Evolutionary conservation across 306 rosid genomes (phyloP).

Genomic region (Calophaca sinica): DNA sequence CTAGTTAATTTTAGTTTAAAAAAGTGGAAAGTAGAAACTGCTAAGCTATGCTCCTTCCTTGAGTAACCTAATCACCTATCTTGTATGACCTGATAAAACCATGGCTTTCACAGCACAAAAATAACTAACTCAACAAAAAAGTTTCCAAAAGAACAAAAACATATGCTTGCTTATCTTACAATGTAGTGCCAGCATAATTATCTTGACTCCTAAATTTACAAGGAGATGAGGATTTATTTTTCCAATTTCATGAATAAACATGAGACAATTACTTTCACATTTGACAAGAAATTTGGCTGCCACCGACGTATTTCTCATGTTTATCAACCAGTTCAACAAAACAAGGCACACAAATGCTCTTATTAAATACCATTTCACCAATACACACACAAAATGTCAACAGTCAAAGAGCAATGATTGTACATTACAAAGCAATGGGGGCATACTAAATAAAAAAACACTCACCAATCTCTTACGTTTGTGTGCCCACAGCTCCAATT

Average conservation of each 20-base stretch:
- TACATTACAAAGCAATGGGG: conserved; percentile 40
- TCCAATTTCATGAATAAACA: conserved; percentile 28
- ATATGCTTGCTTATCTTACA: conserved; percentile 15
- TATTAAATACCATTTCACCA: conserved; percentile 38
- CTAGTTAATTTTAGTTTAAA: not conserved
- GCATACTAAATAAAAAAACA: not conserved
- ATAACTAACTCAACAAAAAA: conserved; percentile 10
- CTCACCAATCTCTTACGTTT: conserved; percentile 33
- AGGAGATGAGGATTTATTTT: not conserved
- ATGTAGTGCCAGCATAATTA: conserved; percentile 7
- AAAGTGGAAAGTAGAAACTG: not conserved
- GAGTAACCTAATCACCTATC: conserved; percentile 34
- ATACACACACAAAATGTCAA: conserved; percentile 43
- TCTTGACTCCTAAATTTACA: not conserved
- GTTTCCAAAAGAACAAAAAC: not conserved
- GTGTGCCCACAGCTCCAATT: conserved; percentile 54
- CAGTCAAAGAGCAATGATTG: conserved; percentile 49
- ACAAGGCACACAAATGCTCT: conserved; percentile 37
- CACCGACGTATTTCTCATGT: conserved; percentile 16
- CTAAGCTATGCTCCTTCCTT: conserved; percentile 34
- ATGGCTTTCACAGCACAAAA: conserved; percentile 36
- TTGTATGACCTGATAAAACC: conserved; percentile 20
- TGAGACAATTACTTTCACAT: not conserved
- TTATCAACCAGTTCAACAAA: conserved; percentile 41
- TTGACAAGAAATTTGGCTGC: conserved; percentile 18